Evolutionary conservation across 2,329 filamentous ascomycete genomes (phyloP).

Genomic region (Talaromyces funiculosus): DNA sequence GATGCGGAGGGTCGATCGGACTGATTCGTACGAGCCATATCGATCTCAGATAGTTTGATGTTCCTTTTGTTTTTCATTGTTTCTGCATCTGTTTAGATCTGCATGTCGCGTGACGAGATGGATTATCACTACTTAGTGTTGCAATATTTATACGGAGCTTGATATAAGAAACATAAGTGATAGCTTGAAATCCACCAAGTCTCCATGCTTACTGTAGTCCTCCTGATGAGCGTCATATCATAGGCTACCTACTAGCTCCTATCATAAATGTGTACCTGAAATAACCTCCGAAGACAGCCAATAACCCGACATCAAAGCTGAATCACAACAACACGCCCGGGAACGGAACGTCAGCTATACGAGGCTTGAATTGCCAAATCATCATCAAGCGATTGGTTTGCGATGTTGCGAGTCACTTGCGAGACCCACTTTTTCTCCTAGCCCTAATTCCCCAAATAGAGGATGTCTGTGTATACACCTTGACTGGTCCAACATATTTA

Average conservation of each 20-base stretch:
- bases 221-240: background rate
- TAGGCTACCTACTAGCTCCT: background rate
- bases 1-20: background rate
- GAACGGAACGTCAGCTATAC: background rate
- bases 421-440: slow-evolving; percentile 3
- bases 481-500: background rate
- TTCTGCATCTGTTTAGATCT: background rate
- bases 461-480: background rate
- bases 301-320: background rate
- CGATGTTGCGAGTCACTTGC: slow-evolving; percentile 5
- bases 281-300: background rate
- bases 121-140: background rate
- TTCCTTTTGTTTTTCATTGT: background rate
- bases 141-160: background rate
- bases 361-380: background rate
- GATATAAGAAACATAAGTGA: background rate
- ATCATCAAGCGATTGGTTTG: background rate
- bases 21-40: slow-evolving; percentile 1
- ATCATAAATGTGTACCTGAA: background rate
- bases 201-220: background rate
- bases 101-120: background rate
- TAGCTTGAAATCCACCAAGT: background rate
- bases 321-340: background rate
- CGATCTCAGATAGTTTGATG: background rate
- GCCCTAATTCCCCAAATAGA: background rate